Evolutionary conservation across 345 rosid species (phyloP).

Genomic region (Isatis tinctoria): DNA sequence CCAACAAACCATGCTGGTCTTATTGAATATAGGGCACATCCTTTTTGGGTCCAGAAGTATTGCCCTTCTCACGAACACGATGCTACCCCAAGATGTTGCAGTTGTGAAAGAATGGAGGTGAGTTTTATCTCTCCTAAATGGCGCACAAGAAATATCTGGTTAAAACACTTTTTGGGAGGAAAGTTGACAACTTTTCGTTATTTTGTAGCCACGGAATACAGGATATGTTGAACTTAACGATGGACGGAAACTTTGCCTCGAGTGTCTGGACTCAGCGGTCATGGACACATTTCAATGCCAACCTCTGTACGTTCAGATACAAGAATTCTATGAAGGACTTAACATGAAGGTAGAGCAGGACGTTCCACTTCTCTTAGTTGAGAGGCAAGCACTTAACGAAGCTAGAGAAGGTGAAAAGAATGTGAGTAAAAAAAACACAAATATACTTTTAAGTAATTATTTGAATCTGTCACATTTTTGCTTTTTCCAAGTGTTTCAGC

Average conservation of each 20-base stretch:
- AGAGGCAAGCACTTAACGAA: conserved; percentile 91
- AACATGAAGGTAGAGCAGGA: conserved; percentile 88
- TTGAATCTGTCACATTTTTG: neutral
- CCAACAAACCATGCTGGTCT: conserved; percentile 91
- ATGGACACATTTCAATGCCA: conserved; percentile 90
- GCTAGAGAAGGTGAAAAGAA: conserved; percentile 94
- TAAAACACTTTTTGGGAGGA: neutral
- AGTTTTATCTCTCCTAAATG: conserved; percentile 21
- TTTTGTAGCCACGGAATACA: conserved; percentile 61
- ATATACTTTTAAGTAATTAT: neutral
- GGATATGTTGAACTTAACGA: conserved; percentile 69
- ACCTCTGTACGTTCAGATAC: conserved; percentile 76
- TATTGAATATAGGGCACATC: conserved; percentile 98
- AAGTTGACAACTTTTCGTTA: conserved; percentile 2
- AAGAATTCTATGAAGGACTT: conserved; percentile 72
- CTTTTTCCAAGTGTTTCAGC: neutral
- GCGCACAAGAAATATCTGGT: neutral
- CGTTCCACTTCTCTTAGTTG: conserved; percentile 89
- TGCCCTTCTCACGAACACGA: conserved; percentile 95
- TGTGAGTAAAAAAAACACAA: conserved; percentile 40
- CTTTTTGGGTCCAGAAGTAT: conserved; percentile 95
- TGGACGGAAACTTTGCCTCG: conserved; percentile 92
- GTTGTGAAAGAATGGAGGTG: conserved; percentile 99
- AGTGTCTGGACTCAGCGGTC: conserved; percentile 93
- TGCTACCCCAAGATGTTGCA: conserved; percentile 91